Base-by-base conservation (phyloP, 371 early-diverging fungal genomes). In the Parasitella parasitica region DNA sequence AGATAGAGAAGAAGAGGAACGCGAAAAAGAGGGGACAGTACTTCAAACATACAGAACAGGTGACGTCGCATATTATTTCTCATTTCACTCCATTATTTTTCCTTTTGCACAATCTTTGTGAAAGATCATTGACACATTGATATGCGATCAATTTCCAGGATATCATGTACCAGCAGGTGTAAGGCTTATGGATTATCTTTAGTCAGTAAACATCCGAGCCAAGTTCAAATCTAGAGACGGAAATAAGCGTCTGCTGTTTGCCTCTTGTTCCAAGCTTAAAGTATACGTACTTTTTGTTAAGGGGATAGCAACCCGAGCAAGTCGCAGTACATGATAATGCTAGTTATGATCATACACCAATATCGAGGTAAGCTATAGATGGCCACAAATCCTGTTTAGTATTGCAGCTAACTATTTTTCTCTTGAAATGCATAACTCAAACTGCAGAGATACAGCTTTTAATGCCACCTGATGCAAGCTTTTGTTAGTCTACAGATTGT, bases 171-270 rank as follows among this genome's bases (percentile, higher is more conserved):
- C 64, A 57, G 58, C 46, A 64, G 54, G 4, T 53, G 59, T 64
- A 64, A 58, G 64, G 37, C 49, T 64, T 64, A 64, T 53, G 64
- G 64, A 54, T 26, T 35, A 46, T 28, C 64, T 64, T 64, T 58
- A 48, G 64, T 13, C 46, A 28, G 58, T 64, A 58, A n/a, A 53
- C 58, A 64, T 30, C 53, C 37, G 64, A 64, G 54, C 64, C 54
- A 64, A 58, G 64, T 53, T 28, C 54, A 57, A 53, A 11, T 43
- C 58, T 64, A 13, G 2, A 57, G 64, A 57, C 32, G 46, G 57
- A 58, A 37, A 28, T 64, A 53, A 58, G 64, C 64, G 27, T 57
- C 64, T 57, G 53, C 43, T 64, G 64, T 57, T 64, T 57, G 41
- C n/a, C 9, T 43, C 54, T 52, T 64, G 64, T 24, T 64, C 58